A percentile compares a stretch with the other conserved stretches of the same genome.
These are phyloP conservation scores for Nepenthes gracilis DNA, from an alignment of 148 eudicot species.

Conservation along the genomic window DNA sequence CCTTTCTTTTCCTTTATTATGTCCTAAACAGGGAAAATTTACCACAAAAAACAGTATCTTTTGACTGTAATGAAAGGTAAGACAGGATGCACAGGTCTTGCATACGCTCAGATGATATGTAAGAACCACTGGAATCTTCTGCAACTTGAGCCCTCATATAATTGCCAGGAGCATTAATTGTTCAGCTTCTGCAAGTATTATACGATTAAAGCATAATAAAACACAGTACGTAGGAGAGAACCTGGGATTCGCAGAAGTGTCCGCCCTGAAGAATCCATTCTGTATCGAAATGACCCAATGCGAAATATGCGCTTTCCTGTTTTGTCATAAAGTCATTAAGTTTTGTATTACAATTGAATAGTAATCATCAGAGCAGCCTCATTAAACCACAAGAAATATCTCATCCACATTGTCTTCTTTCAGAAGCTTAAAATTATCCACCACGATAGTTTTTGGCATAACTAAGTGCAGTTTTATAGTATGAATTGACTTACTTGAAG, in stretches of 20 bases:
- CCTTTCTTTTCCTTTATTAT: too few relatives aligned
- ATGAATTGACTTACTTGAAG: constrained; percentile 48
- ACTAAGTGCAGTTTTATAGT: constrained; percentile 39
- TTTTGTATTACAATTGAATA: background rate
- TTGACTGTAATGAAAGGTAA: too few relatives aligned
- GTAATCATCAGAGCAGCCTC: background rate
- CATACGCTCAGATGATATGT: too few relatives aligned
- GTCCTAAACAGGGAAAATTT: too few relatives aligned
- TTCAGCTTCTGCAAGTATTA: too few relatives aligned
- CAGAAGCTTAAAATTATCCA: constrained; percentile 12
- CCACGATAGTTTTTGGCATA: constrained; percentile 34
- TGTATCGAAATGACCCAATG: constrained; percentile 62
- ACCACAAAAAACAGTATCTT: too few relatives aligned
- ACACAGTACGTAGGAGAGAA: constrained; percentile 9
- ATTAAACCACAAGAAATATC: background rate
- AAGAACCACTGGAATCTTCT: too few relatives aligned
- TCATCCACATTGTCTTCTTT: background rate
- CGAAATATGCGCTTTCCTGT: constrained; percentile 85
- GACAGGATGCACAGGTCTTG: too few relatives aligned
- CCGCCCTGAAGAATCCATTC: constrained; percentile 74
- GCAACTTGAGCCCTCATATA: too few relatives aligned
- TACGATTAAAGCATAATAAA: background rate
- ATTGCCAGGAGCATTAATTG: too few relatives aligned
- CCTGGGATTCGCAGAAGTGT: constrained; percentile 76
- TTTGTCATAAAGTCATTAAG: constrained; percentile 6